Conservation (phyloP, 139 green algal species). For the Pleodorina starrii region DNA sequence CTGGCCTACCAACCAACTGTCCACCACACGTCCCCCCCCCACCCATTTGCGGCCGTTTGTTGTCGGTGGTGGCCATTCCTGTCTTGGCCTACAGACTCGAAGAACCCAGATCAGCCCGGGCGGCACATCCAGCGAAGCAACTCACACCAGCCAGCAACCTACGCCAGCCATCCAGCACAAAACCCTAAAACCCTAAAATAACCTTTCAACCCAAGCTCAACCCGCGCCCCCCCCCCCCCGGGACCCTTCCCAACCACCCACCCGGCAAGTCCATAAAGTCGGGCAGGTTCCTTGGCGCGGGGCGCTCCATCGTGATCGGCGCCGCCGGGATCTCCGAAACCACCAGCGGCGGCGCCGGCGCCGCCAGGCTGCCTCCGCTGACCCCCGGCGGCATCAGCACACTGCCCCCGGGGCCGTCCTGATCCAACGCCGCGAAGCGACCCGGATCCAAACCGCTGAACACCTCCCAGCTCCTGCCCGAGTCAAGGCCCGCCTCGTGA, state of each 20-base stretch:
- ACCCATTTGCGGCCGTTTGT: too few species aligned
- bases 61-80: too few species aligned
- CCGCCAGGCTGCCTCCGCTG: constrained; percentile 24
- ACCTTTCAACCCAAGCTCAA: too few species aligned
- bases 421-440: background rate
- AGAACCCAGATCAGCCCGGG: too few species aligned
- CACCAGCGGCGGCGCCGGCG: background rate
- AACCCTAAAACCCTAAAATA: too few species aligned
- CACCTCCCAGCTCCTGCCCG: background rate
- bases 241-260: background rate
- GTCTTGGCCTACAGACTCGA: too few species aligned
- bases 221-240: too few species aligned
- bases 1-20: too few species aligned
- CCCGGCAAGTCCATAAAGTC: constrained; percentile 18
- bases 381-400: constrained; percentile 37
- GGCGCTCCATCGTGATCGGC: background rate
- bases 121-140: too few species aligned
- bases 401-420: constrained; percentile 41
- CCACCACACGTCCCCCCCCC: too few species aligned
- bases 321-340: constrained; percentile 21
- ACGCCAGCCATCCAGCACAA: too few species aligned
- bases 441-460: background rate
- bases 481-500: too few species aligned
- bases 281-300: background rate
- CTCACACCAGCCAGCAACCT: background rate